phyloP scores from a whole-genome alignment of 176 grass and related monocot genomes.

The maize (Zea mays) region DNA sequence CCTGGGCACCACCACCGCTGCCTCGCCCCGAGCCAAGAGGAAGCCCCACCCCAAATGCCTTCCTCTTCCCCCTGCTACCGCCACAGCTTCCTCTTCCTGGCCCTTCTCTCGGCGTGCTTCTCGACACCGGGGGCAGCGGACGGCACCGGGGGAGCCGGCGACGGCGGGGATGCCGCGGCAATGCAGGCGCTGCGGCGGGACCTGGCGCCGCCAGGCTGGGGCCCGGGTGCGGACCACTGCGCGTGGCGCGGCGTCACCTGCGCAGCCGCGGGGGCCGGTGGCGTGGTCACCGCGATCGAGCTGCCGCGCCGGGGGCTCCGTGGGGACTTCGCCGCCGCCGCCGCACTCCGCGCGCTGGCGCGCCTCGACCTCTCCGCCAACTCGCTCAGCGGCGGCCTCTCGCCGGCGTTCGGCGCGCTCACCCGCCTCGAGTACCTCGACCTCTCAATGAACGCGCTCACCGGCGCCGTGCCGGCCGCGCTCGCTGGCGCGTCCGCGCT shows the following conservation, averaged over 20 bases:
- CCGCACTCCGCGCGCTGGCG: conserved; percentile 37
- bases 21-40: neutral
- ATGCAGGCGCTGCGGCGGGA: conserved; percentile 72
- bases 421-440: conserved; percentile 64
- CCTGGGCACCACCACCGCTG: conserved; percentile 5
- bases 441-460: conserved; percentile 72
- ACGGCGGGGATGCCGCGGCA: conserved; percentile 36
- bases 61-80: neutral
- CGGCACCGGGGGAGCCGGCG: no score
- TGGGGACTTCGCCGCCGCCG: conserved; percentile 62
- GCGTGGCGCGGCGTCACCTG: conserved; percentile 81
- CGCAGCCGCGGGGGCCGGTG: neutral
- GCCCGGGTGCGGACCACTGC: conserved; percentile 47
- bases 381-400: conserved; percentile 50
- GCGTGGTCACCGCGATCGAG: conserved; percentile 57
- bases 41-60: conserved; percentile 36
- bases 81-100: conserved; percentile 25
- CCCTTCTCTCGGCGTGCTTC: conserved; percentile 3
- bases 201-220: conserved; percentile 58
- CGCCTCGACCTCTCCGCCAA: conserved; percentile 82
- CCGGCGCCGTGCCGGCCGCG: conserved; percentile 46
- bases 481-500: conserved; percentile 43
- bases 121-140: neutral
- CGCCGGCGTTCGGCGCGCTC: conserved; percentile 43
- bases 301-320: conserved; percentile 58